phyloP scores from a whole-genome alignment of 768 basidiomycete genomes.

The Guyanaporus albipodus region DNA sequence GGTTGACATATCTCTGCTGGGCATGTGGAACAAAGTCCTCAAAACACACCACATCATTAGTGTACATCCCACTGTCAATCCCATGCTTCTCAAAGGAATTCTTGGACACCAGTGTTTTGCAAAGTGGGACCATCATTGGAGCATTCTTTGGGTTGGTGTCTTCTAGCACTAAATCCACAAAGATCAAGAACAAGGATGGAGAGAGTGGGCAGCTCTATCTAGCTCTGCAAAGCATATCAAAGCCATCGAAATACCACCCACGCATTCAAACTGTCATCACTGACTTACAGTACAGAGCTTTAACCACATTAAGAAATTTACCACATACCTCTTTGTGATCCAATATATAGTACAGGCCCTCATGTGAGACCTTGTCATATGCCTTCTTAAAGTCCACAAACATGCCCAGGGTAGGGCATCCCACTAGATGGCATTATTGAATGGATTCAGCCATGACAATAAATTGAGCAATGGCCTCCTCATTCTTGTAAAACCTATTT shows the following conservation, averaged over 20 bases:
- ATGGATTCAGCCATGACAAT: not conserved
- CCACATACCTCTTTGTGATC: not conserved
- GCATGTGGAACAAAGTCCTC: not conserved
- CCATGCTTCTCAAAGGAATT: no score
- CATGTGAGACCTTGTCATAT: not conserved
- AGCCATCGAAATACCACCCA: no score
- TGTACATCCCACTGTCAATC: no score
- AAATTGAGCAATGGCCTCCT: not conserved
- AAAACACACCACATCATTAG: not conserved
- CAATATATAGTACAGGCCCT: not conserved
- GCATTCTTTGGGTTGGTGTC: no score
- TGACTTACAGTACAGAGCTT: not conserved
- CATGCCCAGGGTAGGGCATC: not conserved
- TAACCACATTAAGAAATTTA: not conserved
- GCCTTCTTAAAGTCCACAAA: not conserved
- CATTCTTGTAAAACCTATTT: not conserved
- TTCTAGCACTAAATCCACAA: not conserved
- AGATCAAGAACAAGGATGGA: not conserved
- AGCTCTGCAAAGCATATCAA: not conserved
- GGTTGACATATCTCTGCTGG: not conserved
- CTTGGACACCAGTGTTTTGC: no score
- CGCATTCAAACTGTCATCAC: not conserved
- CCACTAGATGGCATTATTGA: not conserved
- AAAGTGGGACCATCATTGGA: no score
- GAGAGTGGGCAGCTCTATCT: not conserved